Evolutionary conservation across 208 protist species (phyloP), one percentile per base, ranked within the genome.

Genomic region (Leishmania aethiopica): DNA sequence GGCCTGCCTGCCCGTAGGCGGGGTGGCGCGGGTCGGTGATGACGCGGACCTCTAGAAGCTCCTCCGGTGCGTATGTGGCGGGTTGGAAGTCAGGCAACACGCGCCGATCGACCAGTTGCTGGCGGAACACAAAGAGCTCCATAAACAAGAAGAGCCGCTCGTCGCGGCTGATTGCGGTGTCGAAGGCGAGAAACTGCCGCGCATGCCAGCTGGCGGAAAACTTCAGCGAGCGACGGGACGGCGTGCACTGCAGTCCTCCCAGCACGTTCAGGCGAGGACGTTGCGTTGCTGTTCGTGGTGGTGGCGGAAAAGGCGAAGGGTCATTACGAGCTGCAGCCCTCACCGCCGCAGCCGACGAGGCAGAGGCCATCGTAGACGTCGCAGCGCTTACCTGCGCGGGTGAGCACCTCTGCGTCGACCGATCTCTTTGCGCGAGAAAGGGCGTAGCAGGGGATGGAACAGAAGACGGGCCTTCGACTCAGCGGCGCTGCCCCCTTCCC

Each of bases 1-100:
- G 92, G 0, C 93, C 95, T 7, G 91, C 87, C 77, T 98, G 95
- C n/a, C 95, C 92, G 82, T 92, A 98, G 15, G 95, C 95, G 6
- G 95, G 95, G 72, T 98, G 95, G 0, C 85, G 89, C 25, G 83
- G 86, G 81, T 97, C 92, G 17, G 90, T 92, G 28, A 97, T 86
- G 3, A 97, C 89, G 40, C 95, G 91, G 69, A 98, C 85, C 86
- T 98, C 93, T 70, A 96, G 89, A 51, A 92, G 81, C 71, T 96
- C 83, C 69, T 95, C 92, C 5, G 95, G 95, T 0, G 85, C 69
- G 86, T 97, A 97, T 13, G 78, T 57, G 22, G 92, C 71, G 15
- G 69, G 53, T 13, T 74, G 62, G 69, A 91, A 96, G 55, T 51
- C 55, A 4, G 91, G 85, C 40, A 93, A 19, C 17, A 94, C 79